Conservation (phyloP, 768 basidiomycete genomes). For the Boletus coccyginus region DNA sequence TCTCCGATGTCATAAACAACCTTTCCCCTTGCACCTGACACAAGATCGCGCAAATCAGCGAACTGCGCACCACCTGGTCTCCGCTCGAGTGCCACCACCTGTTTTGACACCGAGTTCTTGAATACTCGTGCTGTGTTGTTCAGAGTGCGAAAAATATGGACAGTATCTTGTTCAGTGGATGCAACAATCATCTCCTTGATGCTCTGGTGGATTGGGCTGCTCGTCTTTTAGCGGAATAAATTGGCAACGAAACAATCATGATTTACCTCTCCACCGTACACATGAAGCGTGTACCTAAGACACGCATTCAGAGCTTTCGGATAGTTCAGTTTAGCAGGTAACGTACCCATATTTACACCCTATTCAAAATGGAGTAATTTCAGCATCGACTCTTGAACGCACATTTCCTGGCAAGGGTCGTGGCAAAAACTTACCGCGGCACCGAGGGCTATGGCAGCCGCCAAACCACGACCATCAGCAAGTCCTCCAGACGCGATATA, state of each 20-base stretch:
- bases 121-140: conserved; percentile 82
- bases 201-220: conserved; percentile 81
- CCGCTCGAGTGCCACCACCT: conserved; percentile 83
- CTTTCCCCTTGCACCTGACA: conserved; percentile 66
- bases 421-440: conserved; percentile 54
- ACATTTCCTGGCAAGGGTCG: neutral
- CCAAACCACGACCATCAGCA: conserved; percentile 82
- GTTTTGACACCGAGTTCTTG: conserved; percentile 79
- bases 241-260: neutral
- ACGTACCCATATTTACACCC: conserved; percentile 80
- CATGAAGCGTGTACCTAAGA: conserved; percentile 81
- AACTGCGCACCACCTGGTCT: conserved; percentile 86
- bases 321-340: neutral
- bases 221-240: neutral
- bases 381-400: too few species aligned
- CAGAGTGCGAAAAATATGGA: conserved; percentile 89
- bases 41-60: conserved; percentile 76
- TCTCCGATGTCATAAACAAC: conserved; percentile 83
- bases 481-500: conserved; percentile 92
- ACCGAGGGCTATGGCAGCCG: conserved; percentile 77
- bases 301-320: neutral
- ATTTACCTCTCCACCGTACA: conserved; percentile 78
- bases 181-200: conserved; percentile 90
- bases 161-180: conserved; percentile 77
- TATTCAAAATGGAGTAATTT: conserved; percentile 22